Percentiles rank a stretch among this genome's conserved stretches.
These are phyloP conservation scores for Xylaria telfairii DNA, from an alignment of 495 filamentous ascomycete species.

Conservation along the genomic window DNA sequence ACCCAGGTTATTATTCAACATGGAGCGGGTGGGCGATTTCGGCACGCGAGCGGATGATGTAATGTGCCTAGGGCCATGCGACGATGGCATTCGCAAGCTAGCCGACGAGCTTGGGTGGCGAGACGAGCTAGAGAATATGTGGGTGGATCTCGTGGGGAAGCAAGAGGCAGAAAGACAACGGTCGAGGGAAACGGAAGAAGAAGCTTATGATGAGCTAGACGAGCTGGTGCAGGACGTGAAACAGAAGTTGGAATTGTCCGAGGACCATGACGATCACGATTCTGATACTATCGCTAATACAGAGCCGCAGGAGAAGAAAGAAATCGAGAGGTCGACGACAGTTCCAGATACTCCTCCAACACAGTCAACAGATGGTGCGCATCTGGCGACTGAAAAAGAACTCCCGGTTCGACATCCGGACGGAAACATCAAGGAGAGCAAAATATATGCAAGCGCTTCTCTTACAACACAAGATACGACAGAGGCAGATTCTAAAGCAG, in stretches of 20 bases:
- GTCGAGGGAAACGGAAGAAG: conserved; percentile 32
- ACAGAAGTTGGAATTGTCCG: conserved; percentile 44
- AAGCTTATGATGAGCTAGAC: conserved; percentile 36
- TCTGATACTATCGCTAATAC: conserved; percentile 32
- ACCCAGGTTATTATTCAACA: conserved; percentile 86
- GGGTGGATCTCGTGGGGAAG: conserved; percentile 49
- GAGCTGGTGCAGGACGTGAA: conserved; percentile 47
- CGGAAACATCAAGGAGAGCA: conserved; percentile 18
- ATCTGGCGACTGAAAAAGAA: conserved; percentile 21
- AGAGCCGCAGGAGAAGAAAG: conserved; percentile 30
- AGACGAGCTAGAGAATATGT: conserved; percentile 73
- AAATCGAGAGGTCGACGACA: conserved; percentile 6
- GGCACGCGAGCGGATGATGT: conserved; percentile 82
- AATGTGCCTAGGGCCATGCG: conserved; percentile 75
- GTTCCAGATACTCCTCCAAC: conserved; percentile 15
- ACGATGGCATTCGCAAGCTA: conserved; percentile 81
- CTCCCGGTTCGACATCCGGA: conserved; percentile 14
- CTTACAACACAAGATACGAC: not conserved
- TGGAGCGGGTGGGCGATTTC: conserved; percentile 81
- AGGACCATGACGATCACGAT: conserved; percentile 29
- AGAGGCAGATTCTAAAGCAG: not conserved
- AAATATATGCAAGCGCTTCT: conserved; percentile 6
- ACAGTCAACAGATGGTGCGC: conserved; percentile 19
- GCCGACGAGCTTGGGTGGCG: conserved; percentile 85
- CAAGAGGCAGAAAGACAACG: conserved; percentile 50